A percentile compares a stretch with the other conserved stretches of the same genome.
Evolutionary conservation across 805 yeast genomes (phyloP).

Genomic region (Starmerella davenportii): DNA sequence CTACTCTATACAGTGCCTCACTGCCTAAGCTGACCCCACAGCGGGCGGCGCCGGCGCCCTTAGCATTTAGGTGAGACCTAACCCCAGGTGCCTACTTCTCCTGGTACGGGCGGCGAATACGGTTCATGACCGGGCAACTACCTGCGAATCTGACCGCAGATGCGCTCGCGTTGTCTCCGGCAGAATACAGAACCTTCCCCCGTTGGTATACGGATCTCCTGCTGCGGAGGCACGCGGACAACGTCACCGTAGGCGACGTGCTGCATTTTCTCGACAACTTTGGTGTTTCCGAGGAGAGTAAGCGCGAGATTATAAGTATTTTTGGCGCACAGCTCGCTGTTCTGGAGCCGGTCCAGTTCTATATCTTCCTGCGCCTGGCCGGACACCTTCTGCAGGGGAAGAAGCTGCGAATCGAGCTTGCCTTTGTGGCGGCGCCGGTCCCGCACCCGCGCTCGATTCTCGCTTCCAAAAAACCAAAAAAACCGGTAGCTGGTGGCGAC

Average conservation of each 20-base stretch:
- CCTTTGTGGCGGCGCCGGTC: slow-evolving; percentile 36
- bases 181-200: slow-evolving; percentile 69
- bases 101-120: background rate
- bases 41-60: too few relatives aligned
- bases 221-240: slow-evolving; percentile 43
- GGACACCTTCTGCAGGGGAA: slow-evolving; percentile 44
- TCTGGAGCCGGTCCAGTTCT: slow-evolving; percentile 77
- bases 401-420: slow-evolving; percentile 29
- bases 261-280: slow-evolving; percentile 63
- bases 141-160: slow-evolving; percentile 17
- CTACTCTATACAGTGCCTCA: too few relatives aligned
- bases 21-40: too few relatives aligned
- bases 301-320: slow-evolving; percentile 24
- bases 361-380: slow-evolving; percentile 63
- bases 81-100: background rate
- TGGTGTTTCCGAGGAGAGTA: slow-evolving; percentile 35
- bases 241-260: slow-evolving; percentile 60
- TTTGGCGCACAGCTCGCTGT: slow-evolving; percentile 27
- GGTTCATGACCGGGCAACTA: slow-evolving; percentile 9
- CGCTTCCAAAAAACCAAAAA: slow-evolving; percentile 29
- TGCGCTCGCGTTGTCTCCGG: slow-evolving; percentile 42
- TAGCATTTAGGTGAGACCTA: background rate
- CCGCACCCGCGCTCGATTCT: slow-evolving; percentile 71
- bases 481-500: slow-evolving; percentile 30
- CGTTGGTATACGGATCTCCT: slow-evolving; percentile 85